These are phyloP conservation scores for Aspergillus melleus DNA, from an alignment of 2,329 filamentous ascomycete species.

Conservation along the genomic window DNA sequence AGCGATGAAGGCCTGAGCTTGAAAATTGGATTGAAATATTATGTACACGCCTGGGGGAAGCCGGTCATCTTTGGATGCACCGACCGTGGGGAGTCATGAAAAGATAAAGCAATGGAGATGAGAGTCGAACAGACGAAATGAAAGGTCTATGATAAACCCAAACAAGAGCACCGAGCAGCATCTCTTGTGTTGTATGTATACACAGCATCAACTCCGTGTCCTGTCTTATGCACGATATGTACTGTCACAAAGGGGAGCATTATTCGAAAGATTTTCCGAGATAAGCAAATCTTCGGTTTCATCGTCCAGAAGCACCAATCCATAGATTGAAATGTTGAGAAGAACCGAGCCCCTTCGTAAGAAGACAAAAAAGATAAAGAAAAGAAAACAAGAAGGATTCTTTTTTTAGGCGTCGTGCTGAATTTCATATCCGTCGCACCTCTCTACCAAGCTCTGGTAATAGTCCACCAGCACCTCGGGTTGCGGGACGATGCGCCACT, in stretches of 20 bases:
- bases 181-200: conserved; percentile 12
- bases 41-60: neutral
- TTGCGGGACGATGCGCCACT: conserved; percentile 96
- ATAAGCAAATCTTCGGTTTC: neutral
- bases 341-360: neutral
- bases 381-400: neutral
- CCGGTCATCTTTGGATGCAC: conserved; percentile 4
- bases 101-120: neutral
- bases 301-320: neutral
- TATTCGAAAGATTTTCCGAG: neutral
- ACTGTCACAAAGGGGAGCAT: conserved; percentile 9
- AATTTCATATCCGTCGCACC: conserved; percentile 61
- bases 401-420: conserved; percentile 31
- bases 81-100: neutral
- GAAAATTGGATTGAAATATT: neutral
- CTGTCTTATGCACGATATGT: conserved; percentile 17
- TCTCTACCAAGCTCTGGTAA: conserved; percentile 79
- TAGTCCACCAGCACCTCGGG: conserved; percentile 93
- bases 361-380: neutral
- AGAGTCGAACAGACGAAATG: neutral
- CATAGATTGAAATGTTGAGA: neutral
- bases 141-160: neutral
- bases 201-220: conserved; percentile 20
- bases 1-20: neutral
- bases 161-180: neutral